Percentiles rank a stretch among this genome's conserved stretches.
Conservation (phyloP, 2,329 filamentous ascomycete genomes). For the Talaromyces sp. region DNA sequence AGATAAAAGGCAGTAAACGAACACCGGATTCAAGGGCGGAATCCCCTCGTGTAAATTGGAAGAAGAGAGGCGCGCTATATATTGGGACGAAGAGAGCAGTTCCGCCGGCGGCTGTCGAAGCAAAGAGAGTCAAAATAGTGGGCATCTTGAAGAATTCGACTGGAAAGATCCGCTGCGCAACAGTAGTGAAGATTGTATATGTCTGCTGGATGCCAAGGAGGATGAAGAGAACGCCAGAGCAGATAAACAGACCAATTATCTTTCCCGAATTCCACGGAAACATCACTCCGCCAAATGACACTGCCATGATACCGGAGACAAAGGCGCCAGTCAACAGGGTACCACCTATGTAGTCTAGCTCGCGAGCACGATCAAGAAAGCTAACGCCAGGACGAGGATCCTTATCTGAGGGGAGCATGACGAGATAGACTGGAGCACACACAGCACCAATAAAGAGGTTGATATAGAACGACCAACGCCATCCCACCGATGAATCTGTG, state of each 20-base stretch:
- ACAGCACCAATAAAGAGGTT: not conserved
- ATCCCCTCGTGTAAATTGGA: slow-evolving; percentile 47
- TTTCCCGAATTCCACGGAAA: slow-evolving; percentile 45
- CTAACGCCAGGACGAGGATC: not conserved
- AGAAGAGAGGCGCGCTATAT: slow-evolving; percentile 52
- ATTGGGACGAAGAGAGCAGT: slow-evolving; percentile 32
- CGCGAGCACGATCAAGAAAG: not conserved
- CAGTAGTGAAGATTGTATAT: slow-evolving; percentile 39
- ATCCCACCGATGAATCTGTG: slow-evolving; percentile 22
- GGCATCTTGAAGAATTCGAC: slow-evolving; percentile 40
- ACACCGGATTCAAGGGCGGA: slow-evolving; percentile 25
- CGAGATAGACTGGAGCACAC: not conserved
- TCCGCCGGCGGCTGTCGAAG: slow-evolving; percentile 21
- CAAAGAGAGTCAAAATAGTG: slow-evolving; percentile 38
- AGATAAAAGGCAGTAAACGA: slow-evolving; percentile 25
- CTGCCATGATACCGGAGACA: slow-evolving; percentile 41
- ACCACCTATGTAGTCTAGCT: slow-evolving; percentile 40
- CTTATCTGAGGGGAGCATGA: slow-evolving; percentile 14
- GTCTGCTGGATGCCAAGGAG: slow-evolving; percentile 45
- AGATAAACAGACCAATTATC: slow-evolving; percentile 45
- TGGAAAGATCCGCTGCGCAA: slow-evolving; percentile 45
- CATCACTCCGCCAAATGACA: slow-evolving; percentile 47
- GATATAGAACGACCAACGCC: slow-evolving; percentile 36
- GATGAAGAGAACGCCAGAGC: slow-evolving; percentile 43
- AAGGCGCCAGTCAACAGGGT: slow-evolving; percentile 40